Conservation (phyloP, 345 rosid species). For the Acer yangbiense region DNA sequence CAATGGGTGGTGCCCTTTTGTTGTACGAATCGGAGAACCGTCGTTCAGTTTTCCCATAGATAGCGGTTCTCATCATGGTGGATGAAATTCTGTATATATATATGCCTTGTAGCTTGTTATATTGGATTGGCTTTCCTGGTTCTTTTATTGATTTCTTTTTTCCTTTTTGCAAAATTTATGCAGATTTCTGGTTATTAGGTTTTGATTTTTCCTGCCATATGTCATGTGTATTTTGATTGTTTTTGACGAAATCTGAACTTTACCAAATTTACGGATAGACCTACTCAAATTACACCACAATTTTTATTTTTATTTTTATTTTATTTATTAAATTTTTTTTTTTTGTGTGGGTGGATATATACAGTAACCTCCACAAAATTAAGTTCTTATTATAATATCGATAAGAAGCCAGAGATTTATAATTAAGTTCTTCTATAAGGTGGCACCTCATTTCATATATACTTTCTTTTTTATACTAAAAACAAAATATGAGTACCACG, state of each 20-base stretch:
- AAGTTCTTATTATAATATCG: no score
- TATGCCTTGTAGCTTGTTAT: conserved; percentile 18
- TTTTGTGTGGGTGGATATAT: no score
- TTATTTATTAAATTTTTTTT: no score
- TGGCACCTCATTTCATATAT: no score
- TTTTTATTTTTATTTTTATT: no score
- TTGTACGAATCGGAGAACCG: conserved; percentile 20
- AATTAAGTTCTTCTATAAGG: no score
- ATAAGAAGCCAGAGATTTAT: no score
- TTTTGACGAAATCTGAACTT: neutral
- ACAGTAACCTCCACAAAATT: no score
- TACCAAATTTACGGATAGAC: no score
- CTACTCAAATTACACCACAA: no score
- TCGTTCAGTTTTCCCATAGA: conserved; percentile 28
- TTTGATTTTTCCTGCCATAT: neutral
- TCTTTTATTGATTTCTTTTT: conserved; percentile 4
- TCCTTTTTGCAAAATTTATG: neutral
- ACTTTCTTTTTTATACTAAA: no score
- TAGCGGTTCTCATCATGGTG: conserved; percentile 27
- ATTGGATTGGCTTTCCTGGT: conserved; percentile 22
- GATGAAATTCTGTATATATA: conserved; percentile 46
- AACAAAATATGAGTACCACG: no score
- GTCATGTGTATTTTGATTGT: neutral
- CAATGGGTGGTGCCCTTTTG: conserved; percentile 19
- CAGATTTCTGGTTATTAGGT: neutral